Evolutionary conservation across 108 stramenopile genomes (phyloP).

Genomic region (Parmales sp.): DNA sequence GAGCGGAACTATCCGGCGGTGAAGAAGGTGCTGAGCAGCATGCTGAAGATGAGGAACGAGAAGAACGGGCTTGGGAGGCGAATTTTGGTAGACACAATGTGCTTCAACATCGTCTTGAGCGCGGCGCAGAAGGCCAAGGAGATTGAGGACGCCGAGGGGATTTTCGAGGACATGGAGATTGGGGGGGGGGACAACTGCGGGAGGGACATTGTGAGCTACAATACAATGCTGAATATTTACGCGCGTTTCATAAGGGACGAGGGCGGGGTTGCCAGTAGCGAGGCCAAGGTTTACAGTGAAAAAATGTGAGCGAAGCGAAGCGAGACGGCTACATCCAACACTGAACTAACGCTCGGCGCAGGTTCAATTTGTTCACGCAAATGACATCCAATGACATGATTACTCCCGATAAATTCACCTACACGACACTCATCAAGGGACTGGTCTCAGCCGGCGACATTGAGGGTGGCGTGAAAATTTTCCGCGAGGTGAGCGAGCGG

Average conservation of each 20-base stretch:
- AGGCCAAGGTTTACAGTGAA: conserved; percentile 37
- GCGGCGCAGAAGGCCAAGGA: not conserved
- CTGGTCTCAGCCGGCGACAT: conserved; percentile 41
- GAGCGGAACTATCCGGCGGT: conserved; percentile 46
- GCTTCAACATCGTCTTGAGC: not conserved
- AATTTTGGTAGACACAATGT: not conserved
- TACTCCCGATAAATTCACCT: conserved; percentile 58
- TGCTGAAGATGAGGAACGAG: conserved; percentile 12
- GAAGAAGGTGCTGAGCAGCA: conserved; percentile 49
- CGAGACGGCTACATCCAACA: too few relatives aligned
- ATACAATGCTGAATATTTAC: conserved; percentile 58
- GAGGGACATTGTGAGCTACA: conserved; percentile 62
- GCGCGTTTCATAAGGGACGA: conserved; percentile 39
- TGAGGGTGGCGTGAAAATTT: too few relatives aligned
- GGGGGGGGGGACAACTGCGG: conserved; percentile 28
- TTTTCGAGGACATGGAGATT: not conserved
- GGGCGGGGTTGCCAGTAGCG: conserved; percentile 49
- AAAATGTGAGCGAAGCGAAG: too few relatives aligned
- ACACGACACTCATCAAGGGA: conserved; percentile 63
- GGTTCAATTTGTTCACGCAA: too few relatives aligned
- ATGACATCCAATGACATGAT: too few relatives aligned
- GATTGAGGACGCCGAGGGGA: not conserved
- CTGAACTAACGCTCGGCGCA: too few relatives aligned
- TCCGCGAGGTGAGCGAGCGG: too few relatives aligned
- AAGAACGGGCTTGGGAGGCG: not conserved